These are phyloP conservation scores for Hippophae rhamnoides DNA, from an alignment of 306 rosid genomes.

Conservation along the genomic window DNA sequence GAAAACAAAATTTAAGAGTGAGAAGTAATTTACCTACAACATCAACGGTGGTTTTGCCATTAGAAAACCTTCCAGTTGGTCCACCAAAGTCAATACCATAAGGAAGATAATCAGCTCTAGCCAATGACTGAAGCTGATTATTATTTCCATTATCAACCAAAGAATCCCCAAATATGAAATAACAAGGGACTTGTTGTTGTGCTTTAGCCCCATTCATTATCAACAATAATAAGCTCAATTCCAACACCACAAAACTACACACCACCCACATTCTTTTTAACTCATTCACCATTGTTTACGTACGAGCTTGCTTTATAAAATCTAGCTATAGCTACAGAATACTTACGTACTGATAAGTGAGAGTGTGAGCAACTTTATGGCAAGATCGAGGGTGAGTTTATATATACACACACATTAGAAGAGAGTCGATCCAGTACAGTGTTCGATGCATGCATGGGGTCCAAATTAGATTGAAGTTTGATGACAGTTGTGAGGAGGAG, in stretches of 20 bases:
- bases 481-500: slow-evolving; percentile 35
- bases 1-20: too few species aligned
- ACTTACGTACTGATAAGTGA: slow-evolving; percentile 25
- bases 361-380: too few species aligned
- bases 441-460: background rate
- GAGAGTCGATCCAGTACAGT: background rate
- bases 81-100: slow-evolving; percentile 81
- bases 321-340: background rate
- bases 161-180: slow-evolving; percentile 90
- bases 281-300: background rate
- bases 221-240: slow-evolving; percentile 4
- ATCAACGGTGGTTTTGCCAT: slow-evolving; percentile 75
- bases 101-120: slow-evolving; percentile 69
- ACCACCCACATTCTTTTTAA: slow-evolving; percentile 3
- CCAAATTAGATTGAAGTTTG: slow-evolving; percentile 12
- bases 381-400: too few species aligned
- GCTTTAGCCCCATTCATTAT: slow-evolving; percentile 19
- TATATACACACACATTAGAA: too few species aligned
- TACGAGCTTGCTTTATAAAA: background rate
- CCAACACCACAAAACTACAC: background rate
- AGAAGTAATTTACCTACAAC: slow-evolving; percentile 36
- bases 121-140: slow-evolving; percentile 61
- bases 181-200: slow-evolving; percentile 72
- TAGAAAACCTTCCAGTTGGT: slow-evolving; percentile 81
- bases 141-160: slow-evolving; percentile 86